A percentile compares a stretch with the other conserved stretches of the same genome.
phyloP scores from a whole-genome alignment of 2,329 filamentous ascomycete species.

The Cercospora sp. region DNA sequence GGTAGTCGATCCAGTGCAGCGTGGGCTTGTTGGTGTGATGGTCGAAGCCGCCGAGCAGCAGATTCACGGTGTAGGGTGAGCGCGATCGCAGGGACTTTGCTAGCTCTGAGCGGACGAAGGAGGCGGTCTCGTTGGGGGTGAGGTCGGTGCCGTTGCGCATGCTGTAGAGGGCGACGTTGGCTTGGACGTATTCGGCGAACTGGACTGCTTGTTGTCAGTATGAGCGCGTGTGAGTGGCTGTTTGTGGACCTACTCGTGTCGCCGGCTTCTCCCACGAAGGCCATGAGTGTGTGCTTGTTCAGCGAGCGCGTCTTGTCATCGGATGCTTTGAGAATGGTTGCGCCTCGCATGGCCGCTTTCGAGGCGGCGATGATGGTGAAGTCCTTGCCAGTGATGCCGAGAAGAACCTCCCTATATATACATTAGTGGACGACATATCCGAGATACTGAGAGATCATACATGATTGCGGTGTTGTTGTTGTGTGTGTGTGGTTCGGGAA shows the following conservation, averaged over 20 bases:
- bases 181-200: conserved; percentile 99
- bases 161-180: conserved; percentile 95
- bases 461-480: conserved; percentile 22
- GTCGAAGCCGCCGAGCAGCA: conserved; percentile 91
- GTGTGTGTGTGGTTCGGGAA: conserved; percentile 1
- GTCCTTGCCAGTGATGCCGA: conserved; percentile 98
- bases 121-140: conserved; percentile 81
- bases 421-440: not conserved
- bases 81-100: conserved; percentile 86
- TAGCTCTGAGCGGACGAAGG: conserved; percentile 92
- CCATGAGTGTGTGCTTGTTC: conserved; percentile 93
- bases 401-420: conserved; percentile 80
- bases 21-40: conserved; percentile 67
- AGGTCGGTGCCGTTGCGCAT: conserved; percentile 97
- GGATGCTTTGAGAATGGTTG: conserved; percentile 88
- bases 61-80: conserved; percentile 95
- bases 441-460: conserved; percentile 14
- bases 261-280: conserved; percentile 92
- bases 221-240: not conserved
- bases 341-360: conserved; percentile 97
- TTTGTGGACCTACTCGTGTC: conserved; percentile 70
- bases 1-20: conserved; percentile 36
- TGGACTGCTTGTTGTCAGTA: conserved; percentile 64
- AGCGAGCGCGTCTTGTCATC: conserved; percentile 95
- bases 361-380: conserved; percentile 97